Conservation (phyloP, 73 alveolate genomes). For the Paramecium primaurelia region DNA sequence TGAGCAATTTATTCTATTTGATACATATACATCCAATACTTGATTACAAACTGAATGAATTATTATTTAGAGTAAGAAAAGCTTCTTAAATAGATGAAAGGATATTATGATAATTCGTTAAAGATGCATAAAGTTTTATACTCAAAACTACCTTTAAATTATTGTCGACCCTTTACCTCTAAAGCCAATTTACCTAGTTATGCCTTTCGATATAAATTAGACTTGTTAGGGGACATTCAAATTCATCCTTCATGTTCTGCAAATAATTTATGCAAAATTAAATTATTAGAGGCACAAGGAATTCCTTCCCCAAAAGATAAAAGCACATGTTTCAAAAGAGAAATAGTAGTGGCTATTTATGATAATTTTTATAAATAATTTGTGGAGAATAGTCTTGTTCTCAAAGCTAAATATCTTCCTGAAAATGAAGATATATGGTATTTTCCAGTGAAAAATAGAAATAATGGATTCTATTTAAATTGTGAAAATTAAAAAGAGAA, state of each 20-base stretch:
- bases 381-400: background rate
- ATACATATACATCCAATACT: background rate
- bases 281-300: background rate
- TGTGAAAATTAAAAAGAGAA: background rate
- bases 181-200: background rate
- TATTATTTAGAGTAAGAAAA: constrained; percentile 7
- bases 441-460: background rate
- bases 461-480: background rate
- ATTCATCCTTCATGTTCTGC: background rate
- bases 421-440: constrained; percentile 1
- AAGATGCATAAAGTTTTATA: background rate
- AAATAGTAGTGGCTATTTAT: background rate
- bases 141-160: background rate
- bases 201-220: background rate
- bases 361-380: constrained; percentile 26
- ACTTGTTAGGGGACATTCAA: background rate
- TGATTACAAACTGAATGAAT: background rate
- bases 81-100: background rate
- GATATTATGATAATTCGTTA: constrained; percentile 8
- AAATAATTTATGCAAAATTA: background rate
- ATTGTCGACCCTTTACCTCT: background rate
- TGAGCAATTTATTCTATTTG: constrained; percentile 2
- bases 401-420: background rate
- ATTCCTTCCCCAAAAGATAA: background rate
- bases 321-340: background rate